These are phyloP conservation scores for Leptographium flavum DNA, from an alignment of 2,329 filamentous ascomycete genomes.

Conservation along the genomic window DNA sequence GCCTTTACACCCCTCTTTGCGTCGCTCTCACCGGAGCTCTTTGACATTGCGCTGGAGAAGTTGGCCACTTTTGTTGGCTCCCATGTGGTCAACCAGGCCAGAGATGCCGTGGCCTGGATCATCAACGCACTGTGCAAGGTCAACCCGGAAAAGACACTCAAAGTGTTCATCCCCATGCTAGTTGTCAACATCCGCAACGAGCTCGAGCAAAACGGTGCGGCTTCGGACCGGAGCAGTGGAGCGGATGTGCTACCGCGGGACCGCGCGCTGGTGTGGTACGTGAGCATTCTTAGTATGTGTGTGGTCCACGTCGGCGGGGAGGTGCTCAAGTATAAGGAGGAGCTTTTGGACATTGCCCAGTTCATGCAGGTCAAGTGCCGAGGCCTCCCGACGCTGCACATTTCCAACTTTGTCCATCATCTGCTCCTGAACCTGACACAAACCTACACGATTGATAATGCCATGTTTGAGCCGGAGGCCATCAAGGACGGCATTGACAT, in stretches of 20 bases:
- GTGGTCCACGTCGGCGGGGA: constrained; percentile 90
- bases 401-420: constrained; percentile 96
- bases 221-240: constrained; percentile 84
- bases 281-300: constrained; percentile 95
- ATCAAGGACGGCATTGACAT: constrained; percentile 58
- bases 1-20: constrained; percentile 84
- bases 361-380: constrained; percentile 97
- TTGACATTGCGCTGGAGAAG: constrained; percentile 83
- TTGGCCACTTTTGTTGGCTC: constrained; percentile 81
- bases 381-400: constrained; percentile 85
- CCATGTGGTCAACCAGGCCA: constrained; percentile 91
- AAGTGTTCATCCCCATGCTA: constrained; percentile 78
- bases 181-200: constrained; percentile 87
- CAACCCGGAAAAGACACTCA: constrained; percentile 83
- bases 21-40: constrained; percentile 81
- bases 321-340: constrained; percentile 75
- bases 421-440: constrained; percentile 86
- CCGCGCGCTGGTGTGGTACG: constrained; percentile 86
- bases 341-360: constrained; percentile 78
- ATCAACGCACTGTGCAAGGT: constrained; percentile 94
- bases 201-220: constrained; percentile 92
- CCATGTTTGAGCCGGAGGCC: constrained; percentile 69
- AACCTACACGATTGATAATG: constrained; percentile 83
- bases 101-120: constrained; percentile 98
- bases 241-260: constrained; percentile 88